Evolutionary conservation across 2,329 filamentous ascomycete genomes (phyloP).

Genomic region (Fonsecaea pugnacius): DNA sequence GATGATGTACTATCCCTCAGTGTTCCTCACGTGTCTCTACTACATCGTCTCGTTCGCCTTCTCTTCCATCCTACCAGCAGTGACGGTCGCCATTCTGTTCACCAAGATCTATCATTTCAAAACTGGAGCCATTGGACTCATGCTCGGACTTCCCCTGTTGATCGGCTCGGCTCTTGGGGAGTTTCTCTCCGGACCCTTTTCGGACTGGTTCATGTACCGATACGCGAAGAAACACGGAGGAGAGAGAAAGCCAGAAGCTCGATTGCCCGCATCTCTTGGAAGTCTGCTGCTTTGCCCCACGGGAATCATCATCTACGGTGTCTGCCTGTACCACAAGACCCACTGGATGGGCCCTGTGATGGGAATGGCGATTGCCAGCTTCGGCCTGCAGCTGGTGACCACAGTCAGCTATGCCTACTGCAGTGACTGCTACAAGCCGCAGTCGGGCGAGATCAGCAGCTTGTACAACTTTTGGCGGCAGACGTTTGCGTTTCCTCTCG

Average conservation of each 20-base stretch:
- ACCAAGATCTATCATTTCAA: conserved; percentile 2
- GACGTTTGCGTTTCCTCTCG: neutral
- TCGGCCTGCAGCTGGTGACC: conserved; percentile 12
- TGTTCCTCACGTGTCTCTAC: neutral
- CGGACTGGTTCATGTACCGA: conserved; percentile 32
- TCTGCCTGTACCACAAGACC: conserved; percentile 11
- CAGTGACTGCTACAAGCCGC: conserved; percentile 20
- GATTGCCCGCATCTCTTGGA: conserved; percentile 2
- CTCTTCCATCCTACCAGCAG: conserved; percentile 1
- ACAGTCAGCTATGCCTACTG: conserved; percentile 16
- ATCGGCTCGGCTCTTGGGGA: conserved; percentile 12
- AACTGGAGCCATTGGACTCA: neutral
- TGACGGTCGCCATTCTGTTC: conserved; percentile 5
- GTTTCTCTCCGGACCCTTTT: conserved; percentile 31
- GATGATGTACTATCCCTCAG: conserved; percentile 6
- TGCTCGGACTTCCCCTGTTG: conserved; percentile 3
- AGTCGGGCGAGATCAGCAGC: conserved; percentile 9
- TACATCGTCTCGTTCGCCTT: neutral
- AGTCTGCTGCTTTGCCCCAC: conserved; percentile 1
- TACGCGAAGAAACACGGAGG: conserved; percentile 29
- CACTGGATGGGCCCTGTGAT: conserved; percentile 14
- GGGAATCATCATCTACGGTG: conserved; percentile 14
- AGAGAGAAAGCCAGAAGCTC: conserved; percentile 34
- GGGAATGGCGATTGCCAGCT: conserved; percentile 11
- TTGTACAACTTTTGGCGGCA: conserved; percentile 6